Base-by-base conservation (phyloP, 805 yeast species). In the Cyberlindnera mycetangii region DNA sequence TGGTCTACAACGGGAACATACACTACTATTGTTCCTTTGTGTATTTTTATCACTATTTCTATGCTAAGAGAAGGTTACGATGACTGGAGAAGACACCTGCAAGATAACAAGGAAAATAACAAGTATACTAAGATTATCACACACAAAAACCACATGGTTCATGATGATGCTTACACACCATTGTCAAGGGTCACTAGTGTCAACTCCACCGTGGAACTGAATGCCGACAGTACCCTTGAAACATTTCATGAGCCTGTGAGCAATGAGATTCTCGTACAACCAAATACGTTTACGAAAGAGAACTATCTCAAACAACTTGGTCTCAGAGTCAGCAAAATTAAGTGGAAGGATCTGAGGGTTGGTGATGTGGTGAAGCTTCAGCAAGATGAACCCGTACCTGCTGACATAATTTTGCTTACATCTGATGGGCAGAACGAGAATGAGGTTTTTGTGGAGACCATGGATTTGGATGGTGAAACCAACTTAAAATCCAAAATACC, bases 401-500 rank as follows among this genome's bases (percentile, higher is more conserved):
- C 97, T 0, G 99, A 93, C 67, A 59, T 93, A 3, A 61, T 93
- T 2, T 55, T 93, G 3, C 59, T 93, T 33, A 76, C 90, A 1
- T 79, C 89, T 3, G 76, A 76, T 40, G 81, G 81, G 4, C 63
- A 65, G 31, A 78, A 80, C 31, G 62, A 59, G 30, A 76, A 75
- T 50, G 89, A 84, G 32, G 77, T 81, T 45, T 87, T 79, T 52
- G 81, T 90, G 16, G 99, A 93, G 63, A 93, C 99, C 1, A 89
- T 92, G 92, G 99, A 96, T 1, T 71, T 93, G 39, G 99, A 93
- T 65, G 99, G 99, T 40, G 99, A 93, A 64, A 93, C 98, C 0
- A 92, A 89, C 60, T 70, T 93, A 49, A 93, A 93, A 62, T 74
- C 86, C 7, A 81, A 79, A 54, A 67, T 69, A 16, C 86, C 96